Conservation (phyloP, 2,329 filamentous ascomycete genomes). For the Cordyceps cicadae region DNA sequence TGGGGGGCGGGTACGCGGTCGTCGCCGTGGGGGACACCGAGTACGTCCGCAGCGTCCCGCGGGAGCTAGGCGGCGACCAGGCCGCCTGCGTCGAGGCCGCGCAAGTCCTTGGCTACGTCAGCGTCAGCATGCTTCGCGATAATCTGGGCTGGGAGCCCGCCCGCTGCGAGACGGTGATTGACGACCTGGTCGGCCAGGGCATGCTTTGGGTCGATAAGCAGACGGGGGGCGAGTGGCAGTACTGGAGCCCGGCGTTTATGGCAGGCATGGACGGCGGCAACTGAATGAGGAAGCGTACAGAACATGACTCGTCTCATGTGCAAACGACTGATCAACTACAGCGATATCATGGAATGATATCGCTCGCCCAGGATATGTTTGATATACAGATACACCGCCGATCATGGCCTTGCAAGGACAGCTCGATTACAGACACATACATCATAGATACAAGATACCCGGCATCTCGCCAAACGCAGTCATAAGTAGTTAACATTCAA, state of each 20-base stretch:
- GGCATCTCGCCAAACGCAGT: constrained; percentile 10
- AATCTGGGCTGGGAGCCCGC: constrained; percentile 83
- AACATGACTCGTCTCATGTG: too few relatives aligned
- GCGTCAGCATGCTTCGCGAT: constrained; percentile 75
- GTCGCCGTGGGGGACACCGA: constrained; percentile 74
- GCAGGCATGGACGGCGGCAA: constrained; percentile 27
- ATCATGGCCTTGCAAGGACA: neutral
- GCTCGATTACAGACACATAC: neutral
- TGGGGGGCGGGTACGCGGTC: constrained; percentile 82
- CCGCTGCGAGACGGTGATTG: constrained; percentile 78
- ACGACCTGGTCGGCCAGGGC: constrained; percentile 80
- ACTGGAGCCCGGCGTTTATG: constrained; percentile 82
- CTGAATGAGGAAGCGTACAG: neutral
- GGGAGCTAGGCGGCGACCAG: constrained; percentile 92
- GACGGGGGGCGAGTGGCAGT: constrained; percentile 70
- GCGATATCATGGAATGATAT: too few relatives aligned
- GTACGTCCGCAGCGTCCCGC: constrained; percentile 87
- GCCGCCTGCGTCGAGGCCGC: constrained; percentile 85
- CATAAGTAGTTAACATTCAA: constrained; percentile 23
- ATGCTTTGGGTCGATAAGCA: constrained; percentile 93
- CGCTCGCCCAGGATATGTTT: too few relatives aligned
- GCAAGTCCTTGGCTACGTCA: constrained; percentile 83
- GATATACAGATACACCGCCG: too few relatives aligned
- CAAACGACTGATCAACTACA: too few relatives aligned
- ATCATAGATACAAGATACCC: constrained; percentile 10